Conservation (phyloP, 2,329 filamentous ascomycete genomes). For the Curvularia hawaiiensis region DNA sequence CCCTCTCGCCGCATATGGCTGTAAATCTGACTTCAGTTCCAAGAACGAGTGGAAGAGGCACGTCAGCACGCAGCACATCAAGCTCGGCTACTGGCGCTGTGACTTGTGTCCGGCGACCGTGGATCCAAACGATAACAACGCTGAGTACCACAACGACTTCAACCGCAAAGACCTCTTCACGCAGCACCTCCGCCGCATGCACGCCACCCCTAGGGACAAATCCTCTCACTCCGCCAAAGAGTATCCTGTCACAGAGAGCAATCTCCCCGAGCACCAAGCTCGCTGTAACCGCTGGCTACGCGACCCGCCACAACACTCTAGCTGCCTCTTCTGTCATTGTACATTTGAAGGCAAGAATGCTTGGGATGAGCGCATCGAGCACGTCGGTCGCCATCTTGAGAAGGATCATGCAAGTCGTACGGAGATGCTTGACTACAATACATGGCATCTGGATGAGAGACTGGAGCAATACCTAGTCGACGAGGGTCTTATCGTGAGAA, state of each 20-base stretch:
- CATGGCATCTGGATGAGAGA: conserved; percentile 35
- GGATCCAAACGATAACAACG: conserved; percentile 36
- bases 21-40: conserved; percentile 70
- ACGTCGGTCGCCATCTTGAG: conserved; percentile 82
- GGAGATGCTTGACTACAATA: conserved; percentile 21
- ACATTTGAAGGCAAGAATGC: conserved; percentile 66
- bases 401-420: conserved; percentile 47
- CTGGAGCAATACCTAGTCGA: conserved; percentile 49
- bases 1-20: conserved; percentile 79
- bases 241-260: conserved; percentile 53
- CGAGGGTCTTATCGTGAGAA: conserved; percentile 45
- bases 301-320: conserved; percentile 63
- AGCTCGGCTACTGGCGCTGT: conserved; percentile 77
- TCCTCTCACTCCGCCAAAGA: conserved; percentile 52
- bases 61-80: conserved; percentile 78
- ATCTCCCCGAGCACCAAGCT: conserved; percentile 61
- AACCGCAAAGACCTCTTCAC: conserved; percentile 93
- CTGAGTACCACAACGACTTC: conserved; percentile 65
- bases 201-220: conserved; percentile 57
- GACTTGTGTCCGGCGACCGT: conserved; percentile 60
- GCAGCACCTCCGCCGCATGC: conserved; percentile 87
- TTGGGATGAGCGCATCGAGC: conserved; percentile 88
- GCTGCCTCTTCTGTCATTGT: conserved; percentile 69
- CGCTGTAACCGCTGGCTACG: conserved; percentile 67
- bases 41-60: conserved; percentile 99